Conservation (phyloP, 306 rosid genomes). For the Gillenia trifoliata region DNA sequence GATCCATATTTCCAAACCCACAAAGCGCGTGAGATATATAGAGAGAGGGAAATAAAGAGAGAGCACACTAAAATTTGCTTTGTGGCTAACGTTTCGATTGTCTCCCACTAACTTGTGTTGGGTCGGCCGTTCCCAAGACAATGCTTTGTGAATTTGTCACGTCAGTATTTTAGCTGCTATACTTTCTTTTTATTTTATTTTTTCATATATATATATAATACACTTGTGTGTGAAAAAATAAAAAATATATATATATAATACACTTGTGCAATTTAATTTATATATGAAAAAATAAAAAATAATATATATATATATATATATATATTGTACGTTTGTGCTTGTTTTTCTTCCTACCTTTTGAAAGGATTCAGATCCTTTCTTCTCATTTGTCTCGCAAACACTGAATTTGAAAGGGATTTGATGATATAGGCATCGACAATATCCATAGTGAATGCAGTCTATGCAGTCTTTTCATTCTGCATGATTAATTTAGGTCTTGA, state of each 20-base stretch:
- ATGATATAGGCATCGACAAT: neutral
- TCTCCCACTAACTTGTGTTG: conserved; percentile 57
- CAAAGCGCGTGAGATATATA: neutral
- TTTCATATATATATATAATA: no score
- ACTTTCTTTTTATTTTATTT: neutral
- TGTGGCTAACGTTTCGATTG: conserved; percentile 43
- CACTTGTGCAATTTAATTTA: no score
- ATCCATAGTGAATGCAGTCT: neutral
- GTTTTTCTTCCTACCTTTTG: neutral
- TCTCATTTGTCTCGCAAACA: neutral
- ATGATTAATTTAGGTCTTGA: neutral
- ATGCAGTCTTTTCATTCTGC: conserved; percentile 15
- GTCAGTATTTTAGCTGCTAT: conserved; percentile 24
- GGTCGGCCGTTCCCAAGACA: conserved; percentile 65
- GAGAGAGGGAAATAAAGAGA: neutral
- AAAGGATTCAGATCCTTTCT: neutral
- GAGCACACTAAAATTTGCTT: neutral
- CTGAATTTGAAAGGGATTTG: neutral
- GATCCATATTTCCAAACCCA: neutral
- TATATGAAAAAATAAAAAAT: no score
- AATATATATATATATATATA: neutral
- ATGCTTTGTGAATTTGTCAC: conserved; percentile 46
- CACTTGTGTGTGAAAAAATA: neutral
- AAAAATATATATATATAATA: no score
- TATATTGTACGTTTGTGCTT: neutral